These are phyloP conservation scores for Erythrobasidium hasegawianum DNA, from an alignment of 1,284 basidiomycete species.

Conservation along the genomic window DNA sequence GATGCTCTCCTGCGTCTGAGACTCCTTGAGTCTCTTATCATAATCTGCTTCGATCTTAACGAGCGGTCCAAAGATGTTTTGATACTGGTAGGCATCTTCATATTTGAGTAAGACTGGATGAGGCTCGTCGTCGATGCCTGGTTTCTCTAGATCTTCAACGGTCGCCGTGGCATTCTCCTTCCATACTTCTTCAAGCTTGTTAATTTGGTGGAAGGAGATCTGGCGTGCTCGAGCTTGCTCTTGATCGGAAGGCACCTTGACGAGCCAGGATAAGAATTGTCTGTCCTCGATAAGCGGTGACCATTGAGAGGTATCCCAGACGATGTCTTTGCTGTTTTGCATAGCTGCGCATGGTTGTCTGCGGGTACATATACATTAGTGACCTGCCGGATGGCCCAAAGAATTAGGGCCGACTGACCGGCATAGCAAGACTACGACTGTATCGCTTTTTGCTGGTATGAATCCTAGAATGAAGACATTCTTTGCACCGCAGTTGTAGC, in stretches of 20 bases:
- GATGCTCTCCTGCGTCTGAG: conserved; percentile 95
- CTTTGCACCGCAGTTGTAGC: conserved; percentile 98
- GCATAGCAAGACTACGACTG: conserved; percentile 96
- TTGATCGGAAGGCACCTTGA: conserved; percentile 91
- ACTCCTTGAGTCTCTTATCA: conserved; percentile 95
- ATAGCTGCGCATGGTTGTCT: conserved; percentile 97
- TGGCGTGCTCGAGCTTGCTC: conserved; percentile 93
- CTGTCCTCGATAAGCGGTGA: conserved; percentile 97
- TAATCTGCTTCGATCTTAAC: conserved; percentile 99
- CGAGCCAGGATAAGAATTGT: conserved; percentile 96
- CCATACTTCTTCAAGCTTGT: conserved; percentile 96
- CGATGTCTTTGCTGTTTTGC: conserved; percentile 82
- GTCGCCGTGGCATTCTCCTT: conserved; percentile 92
- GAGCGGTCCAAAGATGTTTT: conserved; percentile 96
- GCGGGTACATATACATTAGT: conserved; percentile 16
- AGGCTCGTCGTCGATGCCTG: conserved; percentile 93
- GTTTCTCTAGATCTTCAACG: conserved; percentile 92
- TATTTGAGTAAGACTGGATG: conserved; percentile 76
- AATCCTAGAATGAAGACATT: conserved; percentile 99
- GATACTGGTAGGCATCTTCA: conserved; percentile 98
- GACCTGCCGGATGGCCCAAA: conserved; percentile 1
- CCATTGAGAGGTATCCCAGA: conserved; percentile 98
- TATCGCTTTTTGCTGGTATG: conserved; percentile 98
- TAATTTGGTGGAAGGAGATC: conserved; percentile 94
- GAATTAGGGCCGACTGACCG: conserved; percentile 58